Evolutionary conservation across 2,329 filamentous ascomycete genomes (phyloP).

Genomic region (Venturia effusa): DNA sequence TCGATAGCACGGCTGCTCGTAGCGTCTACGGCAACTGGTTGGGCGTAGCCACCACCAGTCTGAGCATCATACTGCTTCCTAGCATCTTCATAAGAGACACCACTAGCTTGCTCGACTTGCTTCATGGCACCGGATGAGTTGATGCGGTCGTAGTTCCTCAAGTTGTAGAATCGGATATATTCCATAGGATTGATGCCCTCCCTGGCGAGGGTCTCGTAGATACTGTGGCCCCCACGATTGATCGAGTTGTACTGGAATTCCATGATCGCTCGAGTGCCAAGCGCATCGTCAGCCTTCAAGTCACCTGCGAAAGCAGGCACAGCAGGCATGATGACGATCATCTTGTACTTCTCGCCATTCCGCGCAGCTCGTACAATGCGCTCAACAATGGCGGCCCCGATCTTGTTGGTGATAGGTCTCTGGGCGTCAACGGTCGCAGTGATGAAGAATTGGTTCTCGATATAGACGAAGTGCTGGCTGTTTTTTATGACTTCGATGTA

Average conservation of each 20-base stretch:
- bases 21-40: background rate
- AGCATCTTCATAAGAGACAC: constrained; percentile 58
- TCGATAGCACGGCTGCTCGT: background rate
- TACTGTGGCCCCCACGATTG: constrained; percentile 64
- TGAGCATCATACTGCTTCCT: constrained; percentile 51
- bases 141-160: constrained; percentile 75
- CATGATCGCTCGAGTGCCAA: constrained; percentile 77
- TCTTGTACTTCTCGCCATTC: constrained; percentile 56
- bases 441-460: constrained; percentile 85
- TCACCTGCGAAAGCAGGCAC: constrained; percentile 78
- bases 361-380: constrained; percentile 61
- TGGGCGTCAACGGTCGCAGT: constrained; percentile 64
- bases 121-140: constrained; percentile 55
- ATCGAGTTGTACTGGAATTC: constrained; percentile 78
- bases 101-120: constrained; percentile 48
- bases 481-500: constrained; percentile 63
- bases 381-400: constrained; percentile 69
- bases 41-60: constrained; percentile 27
- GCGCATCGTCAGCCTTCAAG: constrained; percentile 57
- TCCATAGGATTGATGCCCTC: constrained; percentile 58
- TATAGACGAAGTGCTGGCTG: constrained; percentile 65
- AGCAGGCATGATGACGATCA: constrained; percentile 68
- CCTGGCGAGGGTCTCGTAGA: constrained; percentile 58
- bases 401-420: constrained; percentile 63
- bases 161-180: constrained; percentile 78